A percentile compares a stretch with the other conserved stretches of the same genome.
These are phyloP conservation scores for Luffa acutangula DNA, from an alignment of 306 rosid genomes.

Conservation along the genomic window DNA sequence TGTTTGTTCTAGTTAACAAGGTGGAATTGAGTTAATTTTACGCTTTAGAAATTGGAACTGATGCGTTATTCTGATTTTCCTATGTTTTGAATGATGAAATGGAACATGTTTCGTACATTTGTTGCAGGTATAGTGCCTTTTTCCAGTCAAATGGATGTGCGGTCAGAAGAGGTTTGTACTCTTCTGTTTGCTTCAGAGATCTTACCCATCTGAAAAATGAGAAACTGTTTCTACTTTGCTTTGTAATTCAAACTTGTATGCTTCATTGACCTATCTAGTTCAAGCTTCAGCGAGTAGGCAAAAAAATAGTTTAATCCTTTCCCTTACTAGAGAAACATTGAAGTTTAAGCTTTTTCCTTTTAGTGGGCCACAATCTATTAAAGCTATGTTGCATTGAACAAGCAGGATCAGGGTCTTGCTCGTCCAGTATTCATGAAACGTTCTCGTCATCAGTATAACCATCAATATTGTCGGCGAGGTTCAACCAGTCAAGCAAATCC, in stretches of 20 bases:
- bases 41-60: not conserved
- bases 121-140: constrained; percentile 51
- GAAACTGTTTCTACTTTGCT: not conserved
- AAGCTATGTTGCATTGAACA: not conserved
- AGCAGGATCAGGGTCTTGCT: constrained; percentile 57
- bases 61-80: not conserved
- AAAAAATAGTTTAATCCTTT: not conserved
- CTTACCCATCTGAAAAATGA: not conserved
- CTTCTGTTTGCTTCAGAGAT: constrained; percentile 2
- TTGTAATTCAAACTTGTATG: not conserved
- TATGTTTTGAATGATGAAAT: not conserved
- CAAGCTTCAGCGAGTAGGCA: not conserved
- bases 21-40: not conserved
- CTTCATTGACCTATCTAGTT: not conserved
- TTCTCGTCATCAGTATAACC: constrained; percentile 68
- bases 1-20: not conserved
- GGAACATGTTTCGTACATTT: constrained; percentile 8
- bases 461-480: constrained; percentile 80
- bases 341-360: not conserved
- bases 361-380: not conserved
- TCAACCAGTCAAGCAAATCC: constrained; percentile 42
- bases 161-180: constrained; percentile 70
- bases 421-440: constrained; percentile 69
- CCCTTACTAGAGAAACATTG: not conserved
- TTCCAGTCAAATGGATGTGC: constrained; percentile 58